These are phyloP conservation scores for Rosa multiflora DNA, from an alignment of 306 rosid species.

Conservation along the genomic window DNA sequence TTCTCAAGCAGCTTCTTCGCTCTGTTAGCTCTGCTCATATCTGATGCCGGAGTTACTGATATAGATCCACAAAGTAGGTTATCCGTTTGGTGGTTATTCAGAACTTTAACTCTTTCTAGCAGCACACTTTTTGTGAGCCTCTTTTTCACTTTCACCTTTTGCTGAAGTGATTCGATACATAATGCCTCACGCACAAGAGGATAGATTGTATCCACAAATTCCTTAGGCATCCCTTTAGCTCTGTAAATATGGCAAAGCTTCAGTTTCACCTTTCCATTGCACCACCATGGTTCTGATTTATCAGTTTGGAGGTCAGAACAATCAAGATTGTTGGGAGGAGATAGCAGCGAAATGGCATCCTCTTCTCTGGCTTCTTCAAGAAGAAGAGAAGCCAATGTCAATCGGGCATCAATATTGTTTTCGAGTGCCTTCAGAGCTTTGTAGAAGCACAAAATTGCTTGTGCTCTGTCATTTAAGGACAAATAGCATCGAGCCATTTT, in stretches of 20 bases:
- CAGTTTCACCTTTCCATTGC: conserved; percentile 47
- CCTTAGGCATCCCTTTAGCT: conserved; percentile 44
- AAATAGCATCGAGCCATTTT: conserved; percentile 72
- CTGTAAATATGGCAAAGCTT: conserved; percentile 45
- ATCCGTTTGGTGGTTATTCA: conserved; percentile 51
- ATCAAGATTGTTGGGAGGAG: conserved; percentile 59
- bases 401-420: conserved; percentile 68
- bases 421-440: conserved; percentile 62
- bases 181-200: conserved; percentile 45
- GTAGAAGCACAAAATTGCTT: conserved; percentile 59
- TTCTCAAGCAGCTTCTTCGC: conserved; percentile 70
- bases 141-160: conserved; percentile 57
- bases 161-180: conserved; percentile 36
- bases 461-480: conserved; percentile 53
- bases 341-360: conserved; percentile 74
- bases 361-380: conserved; percentile 74
- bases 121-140: conserved; percentile 67
- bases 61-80: conserved; percentile 61
- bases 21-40: conserved; percentile 72
- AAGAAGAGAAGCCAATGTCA: conserved; percentile 78
- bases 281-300: conserved; percentile 77
- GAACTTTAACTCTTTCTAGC: conserved; percentile 57
- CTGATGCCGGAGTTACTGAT: conserved; percentile 67
- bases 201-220: conserved; percentile 43
- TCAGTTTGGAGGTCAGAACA: conserved; percentile 44